Conservation (phyloP, 192 early-diverging fungal genomes). For the Umbelopsis vinacea region DNA sequence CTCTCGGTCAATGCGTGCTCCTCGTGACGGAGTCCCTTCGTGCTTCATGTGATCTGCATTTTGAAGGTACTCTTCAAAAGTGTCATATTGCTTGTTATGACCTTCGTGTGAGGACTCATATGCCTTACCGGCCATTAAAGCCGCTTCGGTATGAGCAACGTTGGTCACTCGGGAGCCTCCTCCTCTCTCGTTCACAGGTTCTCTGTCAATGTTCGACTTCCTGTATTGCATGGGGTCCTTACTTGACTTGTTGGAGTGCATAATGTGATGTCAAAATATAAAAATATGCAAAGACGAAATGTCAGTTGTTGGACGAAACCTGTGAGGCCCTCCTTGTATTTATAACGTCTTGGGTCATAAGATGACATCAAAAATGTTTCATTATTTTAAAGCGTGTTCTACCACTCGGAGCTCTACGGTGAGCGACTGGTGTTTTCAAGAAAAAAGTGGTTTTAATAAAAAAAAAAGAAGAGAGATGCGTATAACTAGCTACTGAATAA, state of each 20-base stretch:
- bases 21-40: slow-evolving; percentile 24
- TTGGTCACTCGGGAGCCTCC: not conserved
- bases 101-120: slow-evolving; percentile 29
- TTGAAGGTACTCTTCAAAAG: not conserved
- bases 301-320: not conserved
- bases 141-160: slow-evolving; percentile 28
- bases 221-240: not conserved
- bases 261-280: not conserved
- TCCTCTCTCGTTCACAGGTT: not conserved
- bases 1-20: slow-evolving; percentile 24
- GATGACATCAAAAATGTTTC: slow-evolving; percentile 22
- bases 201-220: not conserved
- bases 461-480: too few species aligned
- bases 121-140: slow-evolving; percentile 22
- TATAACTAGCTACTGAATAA: too few species aligned
- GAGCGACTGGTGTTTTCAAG: too few species aligned
- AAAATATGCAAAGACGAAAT: not conserved
- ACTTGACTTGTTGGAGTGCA: not conserved
- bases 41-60: slow-evolving; percentile 22
- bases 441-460: too few species aligned
- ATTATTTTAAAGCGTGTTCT: not conserved
- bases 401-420: not conserved
- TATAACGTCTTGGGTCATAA: not conserved
- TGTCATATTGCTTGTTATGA: slow-evolving; percentile 29
- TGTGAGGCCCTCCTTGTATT: not conserved